A percentile compares a stretch with the other conserved stretches of the same genome.
phyloP scores from a whole-genome alignment of 2,329 filamentous ascomycete species.

The Fusarium chlamydosporum region DNA sequence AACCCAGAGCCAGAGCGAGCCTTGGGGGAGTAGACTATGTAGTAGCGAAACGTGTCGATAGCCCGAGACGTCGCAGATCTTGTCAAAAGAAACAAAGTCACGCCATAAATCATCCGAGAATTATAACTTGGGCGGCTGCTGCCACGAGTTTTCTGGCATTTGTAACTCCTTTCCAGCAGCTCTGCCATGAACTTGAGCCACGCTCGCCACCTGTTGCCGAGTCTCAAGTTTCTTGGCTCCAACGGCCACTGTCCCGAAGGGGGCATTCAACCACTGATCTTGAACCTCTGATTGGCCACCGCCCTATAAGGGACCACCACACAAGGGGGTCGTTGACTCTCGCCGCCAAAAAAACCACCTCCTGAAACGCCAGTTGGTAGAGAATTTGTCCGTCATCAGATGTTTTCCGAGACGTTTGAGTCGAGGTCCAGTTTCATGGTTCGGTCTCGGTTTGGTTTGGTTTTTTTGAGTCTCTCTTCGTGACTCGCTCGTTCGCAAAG shows the following conservation, averaged over 20 bases:
- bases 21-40: not conserved
- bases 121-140: conserved; percentile 31
- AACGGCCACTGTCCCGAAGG: conserved; percentile 47
- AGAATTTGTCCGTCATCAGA: conserved; percentile 45
- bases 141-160: conserved; percentile 26
- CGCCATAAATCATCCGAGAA: conserved; percentile 39
- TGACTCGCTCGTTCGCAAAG: conserved; percentile 14
- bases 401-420: conserved; percentile 48
- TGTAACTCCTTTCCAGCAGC: conserved; percentile 34
- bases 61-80: conserved; percentile 25
- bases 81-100: conserved; percentile 40
- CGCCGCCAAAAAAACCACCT: conserved; percentile 45
- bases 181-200: conserved; percentile 38
- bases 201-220: conserved; percentile 35
- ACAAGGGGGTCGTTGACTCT: conserved; percentile 38
- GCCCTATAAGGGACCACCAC: conserved; percentile 30
- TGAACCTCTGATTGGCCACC: conserved; percentile 47
- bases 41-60: conserved; percentile 2
- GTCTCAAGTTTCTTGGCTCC: conserved; percentile 44
- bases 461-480: conserved; percentile 25
- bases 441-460: conserved; percentile 33
- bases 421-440: conserved; percentile 46
- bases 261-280: conserved; percentile 40
- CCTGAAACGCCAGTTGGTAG: conserved; percentile 51
- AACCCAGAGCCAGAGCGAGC: not conserved